A percentile compares a stretch with the other conserved stretches of the same genome.
Conservation (phyloP, 345 rosid genomes). For the Excoecaria cochinchinensis region DNA sequence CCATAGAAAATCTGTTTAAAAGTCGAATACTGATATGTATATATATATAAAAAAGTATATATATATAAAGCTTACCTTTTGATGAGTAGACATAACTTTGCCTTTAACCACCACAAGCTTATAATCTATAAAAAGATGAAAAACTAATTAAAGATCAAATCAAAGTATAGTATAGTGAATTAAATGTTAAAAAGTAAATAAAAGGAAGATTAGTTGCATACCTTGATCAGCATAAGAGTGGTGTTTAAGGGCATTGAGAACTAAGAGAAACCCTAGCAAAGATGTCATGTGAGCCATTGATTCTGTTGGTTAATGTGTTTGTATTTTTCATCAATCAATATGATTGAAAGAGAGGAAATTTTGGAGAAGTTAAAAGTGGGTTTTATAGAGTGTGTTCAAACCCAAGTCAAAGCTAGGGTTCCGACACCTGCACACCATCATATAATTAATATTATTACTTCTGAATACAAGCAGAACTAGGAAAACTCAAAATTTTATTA, state of each 20-base stretch:
- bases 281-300: conserved; percentile 29
- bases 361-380: conserved; percentile 19
- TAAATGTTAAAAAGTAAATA: not conserved
- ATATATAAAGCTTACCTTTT: conserved; percentile 12
- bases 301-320: not conserved
- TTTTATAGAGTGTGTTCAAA: conserved; percentile 42
- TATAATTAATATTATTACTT: conserved; percentile 18
- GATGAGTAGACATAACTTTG: not conserved
- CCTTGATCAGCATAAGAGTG: conserved; percentile 37
- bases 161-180: too few relatives aligned
- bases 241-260: conserved; percentile 17
- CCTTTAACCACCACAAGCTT: conserved; percentile 1
- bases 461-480: conserved; percentile 34
- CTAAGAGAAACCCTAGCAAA: conserved; percentile 36
- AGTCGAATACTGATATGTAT: not conserved
- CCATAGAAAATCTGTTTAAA: too few relatives aligned
- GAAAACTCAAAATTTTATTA: conserved; percentile 18
- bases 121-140: not conserved
- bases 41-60: not conserved
- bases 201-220: conserved; percentile 7
- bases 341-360: conserved; percentile 29
- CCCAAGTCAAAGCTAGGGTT: conserved; percentile 46
- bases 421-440: conserved; percentile 14
- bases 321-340: conserved; percentile 9
- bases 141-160: conserved; percentile 2